Percentiles rank a stretch among this genome's conserved stretches.
Conservation (phyloP, 1,139 yeast species). For the Pichia kudriavzevii region DNA sequence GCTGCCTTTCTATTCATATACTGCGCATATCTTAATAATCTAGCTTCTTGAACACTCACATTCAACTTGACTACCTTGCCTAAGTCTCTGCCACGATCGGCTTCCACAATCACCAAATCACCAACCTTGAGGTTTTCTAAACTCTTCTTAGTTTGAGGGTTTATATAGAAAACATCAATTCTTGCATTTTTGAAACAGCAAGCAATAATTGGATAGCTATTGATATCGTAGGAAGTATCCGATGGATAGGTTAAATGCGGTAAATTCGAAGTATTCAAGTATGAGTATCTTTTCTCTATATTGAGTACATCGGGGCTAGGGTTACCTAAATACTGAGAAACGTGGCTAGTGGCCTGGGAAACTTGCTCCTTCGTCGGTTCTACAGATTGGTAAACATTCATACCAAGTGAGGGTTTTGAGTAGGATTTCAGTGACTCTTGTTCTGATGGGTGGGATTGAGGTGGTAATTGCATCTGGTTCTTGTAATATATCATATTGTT, state of each 20-base stretch:
- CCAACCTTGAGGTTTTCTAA: constrained; percentile 51
- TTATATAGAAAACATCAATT: constrained; percentile 71
- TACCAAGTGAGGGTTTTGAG: too few species aligned
- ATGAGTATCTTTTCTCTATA: constrained; percentile 18
- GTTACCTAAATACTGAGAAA: constrained; percentile 20
- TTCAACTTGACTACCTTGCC: constrained; percentile 69
- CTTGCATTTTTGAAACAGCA: constrained; percentile 86
- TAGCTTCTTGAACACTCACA: constrained; percentile 55
- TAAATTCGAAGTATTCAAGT: constrained; percentile 20
- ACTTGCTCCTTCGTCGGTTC: constrained; percentile 9
- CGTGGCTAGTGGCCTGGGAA: constrained; percentile 3
- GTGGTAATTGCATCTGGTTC: too few species aligned
- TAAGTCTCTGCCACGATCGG: constrained; percentile 92
- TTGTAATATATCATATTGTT: too few species aligned
- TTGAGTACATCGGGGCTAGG: constrained; percentile 22
- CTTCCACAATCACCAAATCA: constrained; percentile 90
- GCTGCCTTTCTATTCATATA: constrained; percentile 54
- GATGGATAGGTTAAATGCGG: constrained; percentile 26
- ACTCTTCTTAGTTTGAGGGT: constrained; percentile 27
- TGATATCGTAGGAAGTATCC: constrained; percentile 13
- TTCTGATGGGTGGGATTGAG: too few species aligned
- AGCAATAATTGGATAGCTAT: constrained; percentile 40
- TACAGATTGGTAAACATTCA: too few species aligned
- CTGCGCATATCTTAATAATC: constrained; percentile 47
- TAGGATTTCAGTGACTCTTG: too few species aligned